Evolutionary conservation across 2,329 filamentous ascomycete species (phyloP), one percentile per base, ranked within the genome.

Genomic region (Alternaria postmessia): DNA sequence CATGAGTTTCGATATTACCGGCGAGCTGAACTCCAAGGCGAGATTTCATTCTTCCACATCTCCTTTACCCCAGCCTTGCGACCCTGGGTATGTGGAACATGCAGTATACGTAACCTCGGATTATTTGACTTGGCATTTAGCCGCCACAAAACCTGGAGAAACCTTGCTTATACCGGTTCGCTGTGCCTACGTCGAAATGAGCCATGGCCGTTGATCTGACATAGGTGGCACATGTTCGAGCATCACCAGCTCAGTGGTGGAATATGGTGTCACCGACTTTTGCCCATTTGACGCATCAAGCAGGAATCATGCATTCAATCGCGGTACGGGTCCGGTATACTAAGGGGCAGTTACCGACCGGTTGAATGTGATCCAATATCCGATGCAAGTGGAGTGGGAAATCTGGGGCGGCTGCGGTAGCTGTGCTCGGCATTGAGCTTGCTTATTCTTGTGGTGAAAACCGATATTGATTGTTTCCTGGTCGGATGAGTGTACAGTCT

Each of bases 341-440:
- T 52, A 61, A 61, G 54, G 28, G 20, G 18, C 30, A 36, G 43
- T 42, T 63, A 54, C 54, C 56, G 43, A 61, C 57, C 70, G 73
- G 71, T 54, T 75, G 72, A 75, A 72, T 73, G 61, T 57, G 61
- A 58, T 51, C 63, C 59, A 70, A 71, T 65, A 63, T 61, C 54
- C 49, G 32, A 59, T 62, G 62, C 66, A 66, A 58, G 56, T 49
- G 51, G 38, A n/a, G 49, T 54, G 30, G 51, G 43, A 59, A 63
- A 64, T 61, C 57, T 51, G 61, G 49, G 56, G 52, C 57, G 32
- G 36, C 32, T 26, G 46, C 57, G 53, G 46, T 47, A 47, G 32
- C 38, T 54, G 22, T 30, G 26, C 24, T 48, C 53, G 57, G 53
- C 47, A 52, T 36, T 57, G 41, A 42, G 9, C 9, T 4, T 28